Evolutionary conservation across 306 rosid genomes (phyloP).

Genomic region (Sophora flavescens): DNA sequence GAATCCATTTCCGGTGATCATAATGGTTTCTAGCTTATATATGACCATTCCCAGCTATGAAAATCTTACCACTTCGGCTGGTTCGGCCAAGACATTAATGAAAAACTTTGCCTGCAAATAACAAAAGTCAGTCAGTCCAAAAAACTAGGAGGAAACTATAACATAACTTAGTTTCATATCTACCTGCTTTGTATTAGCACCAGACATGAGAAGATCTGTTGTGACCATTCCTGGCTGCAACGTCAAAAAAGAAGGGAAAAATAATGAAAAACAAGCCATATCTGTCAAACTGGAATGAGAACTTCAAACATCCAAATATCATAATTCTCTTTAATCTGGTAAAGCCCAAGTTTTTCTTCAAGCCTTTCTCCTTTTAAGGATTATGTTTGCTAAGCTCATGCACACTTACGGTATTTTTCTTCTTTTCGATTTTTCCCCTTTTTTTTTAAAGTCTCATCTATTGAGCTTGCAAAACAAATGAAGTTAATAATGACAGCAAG

Average conservation of each 20-base stretch:
- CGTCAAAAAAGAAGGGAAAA: conserved; percentile 26
- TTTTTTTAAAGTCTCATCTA: not conserved
- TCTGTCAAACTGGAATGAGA: conserved; percentile 16
- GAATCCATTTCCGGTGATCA: not conserved
- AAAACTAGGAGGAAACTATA: conserved; percentile 13
- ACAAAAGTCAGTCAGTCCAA: conserved; percentile 28
- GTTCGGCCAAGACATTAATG: conserved; percentile 95
- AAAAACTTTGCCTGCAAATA: conserved; percentile 91
- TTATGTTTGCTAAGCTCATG: not conserved
- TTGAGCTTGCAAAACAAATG: not conserved
- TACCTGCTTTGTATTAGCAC: conserved; percentile 94
- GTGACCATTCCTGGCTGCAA: conserved; percentile 99
- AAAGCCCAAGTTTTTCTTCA: not conserved
- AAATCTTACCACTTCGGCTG: conserved; percentile 92
- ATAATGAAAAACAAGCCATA: conserved; percentile 12
- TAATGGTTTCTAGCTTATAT: conserved; percentile 32
- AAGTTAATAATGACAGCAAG: not conserved
- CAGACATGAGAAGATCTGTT: conserved; percentile 98
- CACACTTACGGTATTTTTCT: not conserved
- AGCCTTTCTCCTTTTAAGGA: conserved; percentile 3
- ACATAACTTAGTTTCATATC: conserved; percentile 16
- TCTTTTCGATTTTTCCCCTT: no score
- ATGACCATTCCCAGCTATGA: conserved; percentile 4
- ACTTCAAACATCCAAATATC: conserved; percentile 8
- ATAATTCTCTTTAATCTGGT: conserved; percentile 1